Percentiles rank a stretch among this genome's conserved stretches.
These are phyloP conservation scores for Termitomyces sp. DNA, from an alignment of 768 basidiomycete species.

Conservation along the genomic window DNA sequence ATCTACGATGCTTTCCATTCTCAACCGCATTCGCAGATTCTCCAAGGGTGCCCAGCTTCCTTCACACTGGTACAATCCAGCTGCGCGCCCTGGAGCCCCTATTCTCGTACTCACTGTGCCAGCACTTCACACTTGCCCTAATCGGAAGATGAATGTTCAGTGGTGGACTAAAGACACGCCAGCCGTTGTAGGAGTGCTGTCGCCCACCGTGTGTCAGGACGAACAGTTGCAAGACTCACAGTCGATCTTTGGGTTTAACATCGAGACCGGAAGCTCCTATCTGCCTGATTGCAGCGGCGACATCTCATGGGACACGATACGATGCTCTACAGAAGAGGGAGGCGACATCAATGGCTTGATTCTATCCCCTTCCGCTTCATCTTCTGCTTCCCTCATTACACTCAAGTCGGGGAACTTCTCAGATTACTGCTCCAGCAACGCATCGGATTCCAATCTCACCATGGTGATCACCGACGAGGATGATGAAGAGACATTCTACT, in stretches of 20 bases:
- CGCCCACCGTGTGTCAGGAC: background rate
- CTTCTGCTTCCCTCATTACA: background rate
- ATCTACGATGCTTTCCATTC: background rate
- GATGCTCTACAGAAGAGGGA: background rate
- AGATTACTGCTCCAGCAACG: background rate
- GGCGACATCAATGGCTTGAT: background rate
- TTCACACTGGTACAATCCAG: background rate
- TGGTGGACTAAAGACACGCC: slow-evolving; percentile 5
- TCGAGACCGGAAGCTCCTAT: slow-evolving; percentile 5
- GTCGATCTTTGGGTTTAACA: background rate
- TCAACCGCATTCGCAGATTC: background rate
- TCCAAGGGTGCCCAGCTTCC: background rate
- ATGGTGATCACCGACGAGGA: background rate
- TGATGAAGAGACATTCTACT: background rate
- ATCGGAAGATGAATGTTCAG: background rate
- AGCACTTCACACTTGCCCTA: background rate
- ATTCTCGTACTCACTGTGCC: background rate
- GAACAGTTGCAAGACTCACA: background rate
- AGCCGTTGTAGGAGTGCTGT: background rate
- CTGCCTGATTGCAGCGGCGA: slow-evolving; percentile 3
- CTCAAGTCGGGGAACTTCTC: background rate
- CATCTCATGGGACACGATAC: slow-evolving; percentile 6
- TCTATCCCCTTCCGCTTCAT: background rate
- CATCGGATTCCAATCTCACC: background rate
- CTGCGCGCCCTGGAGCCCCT: background rate